Evolutionary conservation across 495 filamentous ascomycete genomes (phyloP).

Genomic region (Cryomyces minteri): DNA sequence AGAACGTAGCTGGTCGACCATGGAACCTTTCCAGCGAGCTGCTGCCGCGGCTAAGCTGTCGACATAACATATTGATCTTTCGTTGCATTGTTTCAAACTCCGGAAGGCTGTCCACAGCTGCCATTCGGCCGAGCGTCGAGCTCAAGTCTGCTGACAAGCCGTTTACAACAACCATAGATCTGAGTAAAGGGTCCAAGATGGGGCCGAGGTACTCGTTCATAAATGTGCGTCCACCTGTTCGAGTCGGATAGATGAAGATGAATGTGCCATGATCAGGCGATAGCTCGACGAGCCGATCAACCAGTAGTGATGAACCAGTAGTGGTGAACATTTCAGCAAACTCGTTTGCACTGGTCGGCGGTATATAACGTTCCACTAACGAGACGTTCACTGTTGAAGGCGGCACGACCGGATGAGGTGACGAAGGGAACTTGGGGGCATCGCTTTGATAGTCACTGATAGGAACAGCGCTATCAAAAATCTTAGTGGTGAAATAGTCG

Average conservation of each 20-base stretch:
- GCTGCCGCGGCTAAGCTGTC: constrained; percentile 12
- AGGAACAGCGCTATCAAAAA: constrained; percentile 39
- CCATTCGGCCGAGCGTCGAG: constrained; percentile 35
- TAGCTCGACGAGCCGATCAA: constrained; percentile 48
- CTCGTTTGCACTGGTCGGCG: constrained; percentile 40
- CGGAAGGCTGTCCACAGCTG: constrained; percentile 36
- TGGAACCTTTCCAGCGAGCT: constrained; percentile 16
- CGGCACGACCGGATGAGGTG: constrained; percentile 43
- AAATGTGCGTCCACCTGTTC: constrained; percentile 42
- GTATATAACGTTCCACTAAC: constrained; percentile 53
- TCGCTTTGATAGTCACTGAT: constrained; percentile 34
- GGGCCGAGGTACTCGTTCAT: constrained; percentile 45
- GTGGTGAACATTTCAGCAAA: constrained; percentile 39
- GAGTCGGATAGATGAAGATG: constrained; percentile 54
- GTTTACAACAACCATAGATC: constrained; percentile 45
- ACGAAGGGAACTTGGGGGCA: constrained; percentile 13
- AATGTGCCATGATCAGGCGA: constrained; percentile 38
- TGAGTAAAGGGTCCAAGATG: constrained; percentile 47
- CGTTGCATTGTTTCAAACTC: constrained; percentile 36
- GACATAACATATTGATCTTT: constrained; percentile 31
- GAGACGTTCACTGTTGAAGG: constrained; percentile 46
- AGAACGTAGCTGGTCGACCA: constrained; percentile 16
- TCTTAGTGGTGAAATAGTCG: constrained; percentile 33
- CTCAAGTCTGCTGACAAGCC: constrained; percentile 41
- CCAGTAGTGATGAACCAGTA: constrained; percentile 39